These are phyloP conservation scores for Ophiostoma sp. DNA, from an alignment of 2,329 filamentous ascomycete species.

Conservation along the genomic window DNA sequence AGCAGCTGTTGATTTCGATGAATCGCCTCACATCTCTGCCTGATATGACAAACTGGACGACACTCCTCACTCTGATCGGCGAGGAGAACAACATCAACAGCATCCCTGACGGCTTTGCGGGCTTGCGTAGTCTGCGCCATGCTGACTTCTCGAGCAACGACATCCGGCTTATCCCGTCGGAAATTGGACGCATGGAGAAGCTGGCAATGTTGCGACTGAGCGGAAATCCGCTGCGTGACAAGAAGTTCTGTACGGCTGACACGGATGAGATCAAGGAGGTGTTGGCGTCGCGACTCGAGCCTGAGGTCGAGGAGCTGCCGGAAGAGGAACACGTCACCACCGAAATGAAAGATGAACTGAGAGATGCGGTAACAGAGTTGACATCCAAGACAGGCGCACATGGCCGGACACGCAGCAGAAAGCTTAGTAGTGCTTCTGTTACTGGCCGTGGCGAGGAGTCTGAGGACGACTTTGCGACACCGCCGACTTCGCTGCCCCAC, in stretches of 20 bases:
- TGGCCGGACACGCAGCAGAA: conserved; percentile 17
- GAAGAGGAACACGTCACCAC: not conserved
- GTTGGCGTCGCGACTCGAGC: conserved; percentile 61
- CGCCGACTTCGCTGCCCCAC: conserved; percentile 49
- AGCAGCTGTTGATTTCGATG: conserved; percentile 69
- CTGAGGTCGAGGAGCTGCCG: conserved; percentile 33
- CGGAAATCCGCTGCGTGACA: conserved; percentile 87
- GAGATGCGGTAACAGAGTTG: conserved; percentile 24
- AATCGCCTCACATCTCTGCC: conserved; percentile 74
- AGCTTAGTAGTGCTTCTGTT: conserved; percentile 21
- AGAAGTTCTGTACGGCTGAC: conserved; percentile 73
- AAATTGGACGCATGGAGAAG: conserved; percentile 72
- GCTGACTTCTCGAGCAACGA: conserved; percentile 85
- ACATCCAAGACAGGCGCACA: conserved; percentile 7
- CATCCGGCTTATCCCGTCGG: conserved; percentile 67
- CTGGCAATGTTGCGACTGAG: conserved; percentile 70
- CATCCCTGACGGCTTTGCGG: conserved; percentile 71
- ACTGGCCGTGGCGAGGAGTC: conserved; percentile 33
- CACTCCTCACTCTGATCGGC: conserved; percentile 65
- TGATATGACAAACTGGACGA: conserved; percentile 66
- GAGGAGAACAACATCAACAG: conserved; percentile 75
- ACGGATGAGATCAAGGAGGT: conserved; percentile 77
- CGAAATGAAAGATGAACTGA: conserved; percentile 22
- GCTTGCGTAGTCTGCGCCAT: conserved; percentile 62
- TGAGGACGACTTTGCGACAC: conserved; percentile 56